A percentile compares a stretch with the other conserved stretches of the same genome.
phyloP scores from a whole-genome alignment of 257 asterid species.

The Scutellaria barbata region DNA sequence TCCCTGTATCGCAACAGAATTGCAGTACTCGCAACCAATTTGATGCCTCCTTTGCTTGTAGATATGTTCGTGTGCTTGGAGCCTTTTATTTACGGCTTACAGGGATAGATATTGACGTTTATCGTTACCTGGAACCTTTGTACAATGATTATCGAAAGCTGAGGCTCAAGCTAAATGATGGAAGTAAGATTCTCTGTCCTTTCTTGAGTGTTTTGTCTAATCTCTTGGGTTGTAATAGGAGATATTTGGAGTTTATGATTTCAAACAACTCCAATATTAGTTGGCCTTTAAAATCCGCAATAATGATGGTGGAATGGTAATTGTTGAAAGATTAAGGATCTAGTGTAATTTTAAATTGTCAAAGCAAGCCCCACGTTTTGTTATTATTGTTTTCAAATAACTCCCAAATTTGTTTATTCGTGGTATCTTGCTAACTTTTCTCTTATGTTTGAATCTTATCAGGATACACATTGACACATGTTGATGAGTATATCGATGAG shows the following conservation, averaged over 20 bases:
- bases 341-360: not conserved
- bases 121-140: constrained; percentile 86
- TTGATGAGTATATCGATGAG: constrained; percentile 86
- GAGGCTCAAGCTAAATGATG: constrained; percentile 63
- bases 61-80: constrained; percentile 90
- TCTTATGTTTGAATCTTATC: constrained; percentile 28
- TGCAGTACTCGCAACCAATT: not conserved
- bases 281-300: constrained; percentile 3
- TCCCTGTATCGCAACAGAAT: constrained; percentile 3
- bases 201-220: not conserved
- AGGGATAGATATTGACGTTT: constrained; percentile 85
- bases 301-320: not conserved
- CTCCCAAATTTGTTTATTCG: not conserved
- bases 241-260: constrained; percentile 11
- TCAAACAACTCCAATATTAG: not conserved
- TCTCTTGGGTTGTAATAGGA: constrained; percentile 3
- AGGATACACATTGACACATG: constrained; percentile 82
- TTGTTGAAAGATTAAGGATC: not conserved
- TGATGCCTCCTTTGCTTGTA: constrained; percentile 29
- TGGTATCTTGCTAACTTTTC: constrained; percentile 8
- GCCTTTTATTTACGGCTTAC: constrained; percentile 95
- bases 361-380: not conserved
- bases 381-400: not conserved
- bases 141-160: constrained; percentile 95
- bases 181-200: constrained; percentile 50